These are phyloP conservation scores for Dendrobium officinale DNA, from an alignment of 106 monocot species.

Conservation along the genomic window DNA sequence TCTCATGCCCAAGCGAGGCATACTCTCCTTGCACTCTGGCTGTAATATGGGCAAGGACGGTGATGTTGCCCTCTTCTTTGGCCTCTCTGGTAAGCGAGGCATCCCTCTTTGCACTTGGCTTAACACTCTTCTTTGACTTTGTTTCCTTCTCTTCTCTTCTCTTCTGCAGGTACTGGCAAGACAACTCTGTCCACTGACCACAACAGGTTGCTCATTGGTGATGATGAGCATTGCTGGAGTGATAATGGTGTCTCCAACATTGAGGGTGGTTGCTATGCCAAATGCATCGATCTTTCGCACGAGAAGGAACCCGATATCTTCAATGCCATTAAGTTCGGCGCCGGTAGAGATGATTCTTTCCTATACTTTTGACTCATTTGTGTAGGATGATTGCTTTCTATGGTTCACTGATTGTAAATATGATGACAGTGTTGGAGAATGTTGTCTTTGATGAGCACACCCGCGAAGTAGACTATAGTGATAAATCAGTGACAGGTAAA, in stretches of 20 bases:
- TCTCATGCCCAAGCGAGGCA: constrained; percentile 87
- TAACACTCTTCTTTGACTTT: too few relatives aligned
- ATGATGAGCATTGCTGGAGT: constrained; percentile 96
- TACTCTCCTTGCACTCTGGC: constrained; percentile 87
- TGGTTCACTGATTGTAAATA: neutral
- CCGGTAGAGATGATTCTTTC: constrained; percentile 34
- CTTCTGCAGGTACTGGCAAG: constrained; percentile 69
- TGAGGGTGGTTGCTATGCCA: constrained; percentile 97
- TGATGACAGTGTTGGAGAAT: constrained; percentile 73
- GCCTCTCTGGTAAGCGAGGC: constrained; percentile 70
- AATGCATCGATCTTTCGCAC: constrained; percentile 64
- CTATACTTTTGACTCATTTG: neutral
- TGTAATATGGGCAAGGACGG: constrained; percentile 90
- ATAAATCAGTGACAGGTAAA: constrained; percentile 85
- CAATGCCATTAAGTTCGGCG: constrained; percentile 93
- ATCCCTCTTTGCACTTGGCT: neutral
- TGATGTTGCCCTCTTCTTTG: constrained; percentile 97
- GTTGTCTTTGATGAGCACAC: constrained; percentile 92
- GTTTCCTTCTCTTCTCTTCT: too few relatives aligned
- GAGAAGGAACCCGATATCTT: constrained; percentile 96
- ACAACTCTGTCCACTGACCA: constrained; percentile 92
- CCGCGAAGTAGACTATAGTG: constrained; percentile 72
- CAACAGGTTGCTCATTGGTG: constrained; percentile 80
- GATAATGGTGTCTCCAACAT: constrained; percentile 93
- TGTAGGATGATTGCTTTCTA: neutral